phyloP scores from a whole-genome alignment of 129 eudicot genomes.

The Tagetes erecta region DNA sequence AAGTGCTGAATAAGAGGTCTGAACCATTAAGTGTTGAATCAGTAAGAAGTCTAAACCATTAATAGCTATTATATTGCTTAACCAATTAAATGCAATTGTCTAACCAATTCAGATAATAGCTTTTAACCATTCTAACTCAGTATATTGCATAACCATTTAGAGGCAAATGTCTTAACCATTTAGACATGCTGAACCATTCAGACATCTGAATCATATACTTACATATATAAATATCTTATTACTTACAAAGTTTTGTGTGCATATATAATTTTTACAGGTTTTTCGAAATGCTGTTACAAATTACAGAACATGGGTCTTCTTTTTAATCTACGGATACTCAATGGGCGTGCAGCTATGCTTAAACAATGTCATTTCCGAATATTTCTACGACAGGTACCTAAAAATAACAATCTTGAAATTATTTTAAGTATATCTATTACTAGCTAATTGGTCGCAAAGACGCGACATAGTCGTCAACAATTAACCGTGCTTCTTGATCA shows the following conservation, averaged over 20 bases:
- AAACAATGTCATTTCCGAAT: conserved; percentile 40
- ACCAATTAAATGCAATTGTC: too few relatives aligned
- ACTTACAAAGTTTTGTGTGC: neutral
- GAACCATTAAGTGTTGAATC: too few relatives aligned
- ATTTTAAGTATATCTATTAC: neutral
- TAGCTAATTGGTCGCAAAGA: neutral
- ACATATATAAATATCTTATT: neutral
- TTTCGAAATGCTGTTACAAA: conserved; percentile 25
- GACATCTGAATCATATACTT: too few relatives aligned
- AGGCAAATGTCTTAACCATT: too few relatives aligned
- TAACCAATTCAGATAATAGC: too few relatives aligned
- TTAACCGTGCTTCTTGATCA: neutral
- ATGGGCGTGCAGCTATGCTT: conserved; percentile 44
- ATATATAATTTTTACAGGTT: conserved; percentile 17
- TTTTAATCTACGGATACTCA: conserved; percentile 37
- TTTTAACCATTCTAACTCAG: too few relatives aligned
- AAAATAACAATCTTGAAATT: neutral
- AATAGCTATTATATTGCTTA: too few relatives aligned
- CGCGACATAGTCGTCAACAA: neutral
- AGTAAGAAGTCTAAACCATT: too few relatives aligned
- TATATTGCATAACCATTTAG: too few relatives aligned
- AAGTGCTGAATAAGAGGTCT: too few relatives aligned
- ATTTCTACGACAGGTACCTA: conserved; percentile 36
- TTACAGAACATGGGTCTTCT: conserved; percentile 40
- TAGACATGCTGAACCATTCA: too few relatives aligned